Base-by-base conservation (phyloP, 73 alveolate species). In the Paramecium biaurelia region DNA sequence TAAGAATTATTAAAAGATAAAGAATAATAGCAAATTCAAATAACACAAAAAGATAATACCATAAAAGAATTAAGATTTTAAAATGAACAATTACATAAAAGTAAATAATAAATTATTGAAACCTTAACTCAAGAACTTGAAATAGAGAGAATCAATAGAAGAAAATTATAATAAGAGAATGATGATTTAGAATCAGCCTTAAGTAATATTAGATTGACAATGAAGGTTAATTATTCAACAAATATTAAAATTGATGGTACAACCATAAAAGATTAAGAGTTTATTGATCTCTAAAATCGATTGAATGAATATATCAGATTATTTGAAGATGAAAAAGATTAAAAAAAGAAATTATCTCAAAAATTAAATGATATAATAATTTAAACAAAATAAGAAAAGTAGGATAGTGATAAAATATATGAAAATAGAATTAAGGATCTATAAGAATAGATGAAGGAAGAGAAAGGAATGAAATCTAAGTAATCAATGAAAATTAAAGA, bases 291-390 rank as follows among this genome's bases (percentile, higher is more conserved):
- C 8, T 43, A 41, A 79, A 79, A 26, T 24, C 20, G 90, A 79
- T 79, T 79, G 12, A 79, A 42, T n/a, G 90, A 79, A 45, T 79
- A 79, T 21, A 79, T 79, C 0, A 43, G 49, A 79, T 79, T 79
- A 23, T 79, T 79, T 79, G 90, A 79, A 79, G 90, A 79, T 7
- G 90, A 79, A 45, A 79, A 79, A 18, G 90, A 79, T 30, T 79
- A 79, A 42, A 79, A 79, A 45, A 79, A 42, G 47, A 79, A 79
- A 79, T 79, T 79, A 79, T 30, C 70, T 8, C 7, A 43, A 21
- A 79, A 79, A 79, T 34, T 79, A 20, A 43, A 79, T 43, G 90
- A 79, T 43, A 79, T 79, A 18, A 79, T 79, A 18, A 20, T 37
- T 4, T 47, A 79, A 42, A 43, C 70, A 30, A 79, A 79, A 47